A percentile compares a stretch with the other conserved stretches of the same genome.
Evolutionary conservation across 257 asterid species (phyloP).

Genomic region (Nicotiana obtusifolia): DNA sequence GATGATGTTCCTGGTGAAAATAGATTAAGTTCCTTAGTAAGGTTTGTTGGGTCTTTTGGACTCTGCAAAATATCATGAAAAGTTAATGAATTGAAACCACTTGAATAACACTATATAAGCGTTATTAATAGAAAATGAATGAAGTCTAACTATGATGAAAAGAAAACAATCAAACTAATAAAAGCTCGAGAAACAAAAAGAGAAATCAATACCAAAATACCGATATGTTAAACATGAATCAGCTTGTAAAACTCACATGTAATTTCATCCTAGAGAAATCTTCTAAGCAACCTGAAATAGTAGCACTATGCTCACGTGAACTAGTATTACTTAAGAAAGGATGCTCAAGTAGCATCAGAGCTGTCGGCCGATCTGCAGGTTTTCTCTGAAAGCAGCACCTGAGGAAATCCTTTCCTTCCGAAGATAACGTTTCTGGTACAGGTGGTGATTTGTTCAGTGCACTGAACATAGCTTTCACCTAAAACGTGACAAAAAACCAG

Average conservation of each 20-base stretch:
- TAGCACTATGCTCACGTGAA: slow-evolving; percentile 29
- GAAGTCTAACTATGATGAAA: neutral
- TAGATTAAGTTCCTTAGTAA: slow-evolving; percentile 29
- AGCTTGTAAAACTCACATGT: slow-evolving; percentile 27
- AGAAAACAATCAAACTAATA: neutral
- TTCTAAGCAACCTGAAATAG: slow-evolving; percentile 27
- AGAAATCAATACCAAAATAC: neutral
- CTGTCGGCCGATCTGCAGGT: slow-evolving; percentile 73
- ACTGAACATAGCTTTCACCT: slow-evolving; percentile 93
- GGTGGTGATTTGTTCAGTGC: slow-evolving; percentile 65
- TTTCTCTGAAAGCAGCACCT: slow-evolving; percentile 58
- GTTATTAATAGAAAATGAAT: neutral
- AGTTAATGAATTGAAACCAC: neutral
- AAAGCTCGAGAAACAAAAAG: neutral
- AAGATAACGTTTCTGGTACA: slow-evolving; percentile 60
- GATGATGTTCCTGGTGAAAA: slow-evolving; percentile 24
- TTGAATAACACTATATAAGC: neutral
- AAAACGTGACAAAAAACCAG: neutral
- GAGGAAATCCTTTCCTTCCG: slow-evolving; percentile 79
- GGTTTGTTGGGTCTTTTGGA: slow-evolving; percentile 24
- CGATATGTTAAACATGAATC: neutral
- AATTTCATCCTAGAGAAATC: slow-evolving; percentile 36
- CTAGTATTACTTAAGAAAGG: slow-evolving; percentile 37
- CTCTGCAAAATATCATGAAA: slow-evolving; percentile 34
- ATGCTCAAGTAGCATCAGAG: slow-evolving; percentile 55